These are phyloP conservation scores for Puccinellia tenuiflora DNA, from an alignment of 176 grass and related monocot genomes.

Conservation along the genomic window DNA sequence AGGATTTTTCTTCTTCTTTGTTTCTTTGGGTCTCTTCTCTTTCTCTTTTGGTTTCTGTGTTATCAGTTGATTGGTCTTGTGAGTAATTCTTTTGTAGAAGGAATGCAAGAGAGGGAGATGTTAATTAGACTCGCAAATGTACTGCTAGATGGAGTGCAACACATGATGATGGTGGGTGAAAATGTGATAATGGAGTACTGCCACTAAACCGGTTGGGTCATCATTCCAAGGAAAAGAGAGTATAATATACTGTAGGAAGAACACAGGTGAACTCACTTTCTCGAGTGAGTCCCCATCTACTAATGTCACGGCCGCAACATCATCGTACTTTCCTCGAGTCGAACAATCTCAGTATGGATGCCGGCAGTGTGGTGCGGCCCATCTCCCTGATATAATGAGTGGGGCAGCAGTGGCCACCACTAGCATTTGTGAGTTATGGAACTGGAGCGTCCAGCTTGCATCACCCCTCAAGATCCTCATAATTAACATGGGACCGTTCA, in stretches of 20 bases:
- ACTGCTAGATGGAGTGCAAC: not conserved
- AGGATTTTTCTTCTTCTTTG: too few species aligned
- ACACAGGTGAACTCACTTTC: not conserved
- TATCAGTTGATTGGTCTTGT: not conserved
- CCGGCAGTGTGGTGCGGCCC: not conserved
- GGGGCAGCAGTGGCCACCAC: not conserved
- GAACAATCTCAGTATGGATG: not conserved
- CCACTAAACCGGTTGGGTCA: not conserved
- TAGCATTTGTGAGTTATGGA: not conserved
- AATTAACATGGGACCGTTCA: not conserved
- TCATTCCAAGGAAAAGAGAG: not conserved
- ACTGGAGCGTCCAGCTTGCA: not conserved
- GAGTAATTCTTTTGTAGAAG: slow-evolving; percentile 26
- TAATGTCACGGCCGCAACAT: not conserved
- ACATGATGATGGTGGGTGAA: not conserved
- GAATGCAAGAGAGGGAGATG: too few species aligned
- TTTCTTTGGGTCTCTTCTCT: not conserved
- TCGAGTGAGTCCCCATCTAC: not conserved
- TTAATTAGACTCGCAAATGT: not conserved
- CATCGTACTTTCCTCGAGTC: not conserved
- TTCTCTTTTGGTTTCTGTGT: not conserved
- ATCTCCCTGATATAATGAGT: not conserved
- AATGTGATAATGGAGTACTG: not conserved
- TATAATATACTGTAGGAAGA: not conserved
- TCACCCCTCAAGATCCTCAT: not conserved